These are phyloP conservation scores for Hericium erinaceus DNA, from an alignment of 768 basidiomycete genomes.

Conservation along the genomic window DNA sequence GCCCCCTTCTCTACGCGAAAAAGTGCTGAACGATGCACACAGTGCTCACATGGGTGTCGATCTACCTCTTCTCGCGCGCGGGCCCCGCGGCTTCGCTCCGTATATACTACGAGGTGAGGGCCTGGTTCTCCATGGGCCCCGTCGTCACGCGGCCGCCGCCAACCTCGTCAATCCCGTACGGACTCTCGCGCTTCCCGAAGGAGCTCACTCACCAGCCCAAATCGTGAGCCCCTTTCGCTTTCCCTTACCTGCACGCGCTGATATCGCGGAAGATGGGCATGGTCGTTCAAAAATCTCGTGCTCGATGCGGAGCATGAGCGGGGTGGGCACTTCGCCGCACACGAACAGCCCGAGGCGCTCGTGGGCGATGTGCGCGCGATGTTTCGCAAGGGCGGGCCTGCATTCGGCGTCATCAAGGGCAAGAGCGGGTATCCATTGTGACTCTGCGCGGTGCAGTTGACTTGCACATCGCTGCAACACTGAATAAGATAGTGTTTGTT, in stretches of 20 bases:
- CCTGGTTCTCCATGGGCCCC: neutral
- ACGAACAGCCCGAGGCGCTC: constrained; percentile 39
- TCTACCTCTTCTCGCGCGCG: constrained; percentile 47
- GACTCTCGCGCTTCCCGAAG: constrained; percentile 23
- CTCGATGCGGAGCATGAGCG: constrained; percentile 38
- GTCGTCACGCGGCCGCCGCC: too few relatives aligned
- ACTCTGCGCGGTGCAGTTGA: too few relatives aligned
- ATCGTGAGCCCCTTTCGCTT: neutral
- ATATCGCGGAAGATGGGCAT: constrained; percentile 19
- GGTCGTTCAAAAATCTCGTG: constrained; percentile 29
- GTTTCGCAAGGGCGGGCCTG: constrained; percentile 45
- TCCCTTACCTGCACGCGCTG: neutral
- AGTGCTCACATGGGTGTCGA: constrained; percentile 28
- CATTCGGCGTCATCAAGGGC: constrained; percentile 37
- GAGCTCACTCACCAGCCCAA: constrained; percentile 29
- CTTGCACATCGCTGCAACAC: too few relatives aligned
- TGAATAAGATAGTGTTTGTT: too few relatives aligned
- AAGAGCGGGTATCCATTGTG: constrained; percentile 28
- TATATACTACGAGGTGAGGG: constrained; percentile 24
- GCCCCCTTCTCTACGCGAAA: constrained; percentile 5
- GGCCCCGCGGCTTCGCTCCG: constrained; percentile 20
- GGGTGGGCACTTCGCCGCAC: constrained; percentile 53
- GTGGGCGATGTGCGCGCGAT: constrained; percentile 44
- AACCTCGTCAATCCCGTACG: constrained; percentile 15
- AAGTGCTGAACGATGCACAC: constrained; percentile 14